phyloP scores from a whole-genome alignment of 2,329 filamentous ascomycete genomes.

The Rutstroemia sp. region DNA sequence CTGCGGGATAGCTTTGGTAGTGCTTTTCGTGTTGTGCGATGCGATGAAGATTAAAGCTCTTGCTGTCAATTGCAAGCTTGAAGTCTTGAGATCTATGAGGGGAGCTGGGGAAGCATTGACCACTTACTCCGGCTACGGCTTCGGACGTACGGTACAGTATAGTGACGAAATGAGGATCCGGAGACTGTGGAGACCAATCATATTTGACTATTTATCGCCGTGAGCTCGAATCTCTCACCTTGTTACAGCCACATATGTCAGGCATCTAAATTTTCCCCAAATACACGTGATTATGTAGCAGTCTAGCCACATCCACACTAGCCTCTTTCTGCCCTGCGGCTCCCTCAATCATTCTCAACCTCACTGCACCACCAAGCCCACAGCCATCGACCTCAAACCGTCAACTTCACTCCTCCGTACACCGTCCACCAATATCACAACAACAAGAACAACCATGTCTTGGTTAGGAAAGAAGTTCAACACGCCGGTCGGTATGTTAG shows the following conservation, averaged over 20 bases:
- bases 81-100: neutral
- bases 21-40: neutral
- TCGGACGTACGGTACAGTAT: too few species aligned
- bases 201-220: neutral
- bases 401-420: conserved; percentile 12
- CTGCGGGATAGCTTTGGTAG: neutral
- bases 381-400: conserved; percentile 11
- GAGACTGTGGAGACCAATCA: conserved; percentile 1
- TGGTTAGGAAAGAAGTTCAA: conserved; percentile 82
- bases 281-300: neutral
- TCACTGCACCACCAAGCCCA: neutral
- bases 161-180: neutral
- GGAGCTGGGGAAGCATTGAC: too few species aligned
- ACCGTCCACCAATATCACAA: conserved; percentile 26
- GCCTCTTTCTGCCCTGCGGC: neutral
- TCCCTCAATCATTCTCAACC: neutral
- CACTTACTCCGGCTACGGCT: too few species aligned
- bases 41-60: neutral
- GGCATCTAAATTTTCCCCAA: fast-evolving
- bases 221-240: too few species aligned
- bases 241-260: neutral
- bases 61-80: neutral
- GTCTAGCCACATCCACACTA: neutral
- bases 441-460: conserved; percentile 54
- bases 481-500: conserved; percentile 66